Conservation (phyloP, 2,329 filamentous ascomycete genomes). For the Paecilomyces fulvus region DNA sequence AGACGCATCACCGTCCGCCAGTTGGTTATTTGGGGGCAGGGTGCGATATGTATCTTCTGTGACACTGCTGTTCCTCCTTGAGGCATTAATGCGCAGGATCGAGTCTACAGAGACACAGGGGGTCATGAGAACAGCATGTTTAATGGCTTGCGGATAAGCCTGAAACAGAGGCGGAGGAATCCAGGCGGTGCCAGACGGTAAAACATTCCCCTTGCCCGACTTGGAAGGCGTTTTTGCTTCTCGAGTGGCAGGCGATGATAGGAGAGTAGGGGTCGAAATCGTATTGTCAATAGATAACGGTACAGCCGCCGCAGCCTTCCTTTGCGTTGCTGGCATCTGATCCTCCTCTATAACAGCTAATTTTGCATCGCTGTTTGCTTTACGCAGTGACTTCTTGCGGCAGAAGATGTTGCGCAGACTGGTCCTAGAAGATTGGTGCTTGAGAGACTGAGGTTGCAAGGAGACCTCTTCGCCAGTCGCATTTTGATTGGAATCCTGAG, state of each 20-base stretch:
- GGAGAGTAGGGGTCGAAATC: constrained; percentile 15
- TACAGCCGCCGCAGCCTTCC: constrained; percentile 7
- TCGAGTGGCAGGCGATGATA: constrained; percentile 13
- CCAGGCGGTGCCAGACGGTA: constrained; percentile 40
- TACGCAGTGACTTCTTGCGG: constrained; percentile 25
- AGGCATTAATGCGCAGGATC: constrained; percentile 50
- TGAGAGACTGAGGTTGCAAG: constrained; percentile 20
- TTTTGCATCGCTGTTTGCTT: constrained; percentile 17
- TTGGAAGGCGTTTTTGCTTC: constrained; percentile 13
- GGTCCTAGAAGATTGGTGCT: constrained; percentile 28
- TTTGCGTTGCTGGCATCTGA: constrained; percentile 11
- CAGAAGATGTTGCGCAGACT: constrained; percentile 29
- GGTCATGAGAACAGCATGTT: constrained; percentile 61
- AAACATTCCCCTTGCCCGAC: constrained; percentile 8
- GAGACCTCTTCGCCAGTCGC: constrained; percentile 21
- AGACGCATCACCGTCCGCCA: constrained; percentile 12
- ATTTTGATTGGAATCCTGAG: constrained; percentile 20
- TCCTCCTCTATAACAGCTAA: constrained; percentile 26
- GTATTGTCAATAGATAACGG: constrained; percentile 18
- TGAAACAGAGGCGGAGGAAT: constrained; percentile 72
- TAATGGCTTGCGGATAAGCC: constrained; percentile 75
- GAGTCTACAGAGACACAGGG: constrained; percentile 61
- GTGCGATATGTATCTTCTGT: constrained; percentile 8
- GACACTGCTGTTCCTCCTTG: constrained; percentile 13
- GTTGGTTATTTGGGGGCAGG: constrained; percentile 10